These are phyloP conservation scores for Ceriops tagal DNA, from an alignment of 345 rosid species.

Conservation along the genomic window DNA sequence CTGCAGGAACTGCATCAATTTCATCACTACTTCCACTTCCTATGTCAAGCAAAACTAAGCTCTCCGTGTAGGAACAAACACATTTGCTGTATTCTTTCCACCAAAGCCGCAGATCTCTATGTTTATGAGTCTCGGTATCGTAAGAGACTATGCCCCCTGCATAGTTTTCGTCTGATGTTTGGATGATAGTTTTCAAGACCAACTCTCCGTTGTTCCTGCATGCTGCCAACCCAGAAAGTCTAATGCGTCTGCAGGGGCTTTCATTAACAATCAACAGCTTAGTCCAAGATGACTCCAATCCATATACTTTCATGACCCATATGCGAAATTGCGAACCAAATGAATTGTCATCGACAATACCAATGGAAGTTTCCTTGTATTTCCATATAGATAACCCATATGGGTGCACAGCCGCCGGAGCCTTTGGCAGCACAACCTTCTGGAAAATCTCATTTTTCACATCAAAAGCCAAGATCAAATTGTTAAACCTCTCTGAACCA, in stretches of 20 bases:
- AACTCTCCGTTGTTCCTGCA: neutral
- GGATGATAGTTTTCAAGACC: neutral
- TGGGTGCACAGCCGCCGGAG: neutral
- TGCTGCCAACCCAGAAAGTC: neutral
- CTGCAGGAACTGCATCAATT: neutral
- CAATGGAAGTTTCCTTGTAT: neutral
- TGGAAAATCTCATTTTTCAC: conserved; percentile 3
- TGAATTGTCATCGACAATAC: neutral
- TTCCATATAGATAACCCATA: neutral
- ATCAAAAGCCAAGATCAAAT: conserved; percentile 2
- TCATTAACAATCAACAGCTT: neutral
- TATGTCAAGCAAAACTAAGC: neutral
- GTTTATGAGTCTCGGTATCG: neutral
- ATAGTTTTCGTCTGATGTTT: neutral
- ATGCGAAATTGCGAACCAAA: neutral
- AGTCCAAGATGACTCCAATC: neutral
- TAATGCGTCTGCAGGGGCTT: neutral
- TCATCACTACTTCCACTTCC: neutral
- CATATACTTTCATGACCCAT: neutral
- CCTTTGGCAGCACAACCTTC: neutral
- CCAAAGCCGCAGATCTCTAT: neutral
- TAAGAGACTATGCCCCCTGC: neutral
- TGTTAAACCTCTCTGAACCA: neutral
- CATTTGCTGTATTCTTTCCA: too few species aligned
- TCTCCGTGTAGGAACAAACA: neutral